Base-by-base conservation (phyloP, 768 basidiomycete genomes). In the Agrocybe chaxingu region DNA sequence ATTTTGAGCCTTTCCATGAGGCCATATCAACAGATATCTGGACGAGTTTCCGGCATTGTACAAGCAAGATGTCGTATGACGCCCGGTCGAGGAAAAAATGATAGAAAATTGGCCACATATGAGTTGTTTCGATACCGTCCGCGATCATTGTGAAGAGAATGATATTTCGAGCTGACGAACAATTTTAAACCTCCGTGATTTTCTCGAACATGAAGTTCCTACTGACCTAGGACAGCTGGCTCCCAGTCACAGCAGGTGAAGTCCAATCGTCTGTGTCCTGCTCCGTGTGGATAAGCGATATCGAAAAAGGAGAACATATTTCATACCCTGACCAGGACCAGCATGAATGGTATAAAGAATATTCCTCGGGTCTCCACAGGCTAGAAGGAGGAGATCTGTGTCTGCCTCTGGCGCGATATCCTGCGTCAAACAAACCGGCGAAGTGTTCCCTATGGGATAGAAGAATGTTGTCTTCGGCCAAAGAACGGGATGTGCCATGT, bases 371-470 rank as follows among this genome's bases (percentile, higher is more conserved):
- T 79, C 78, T 19, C 78, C 77, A 50, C 76, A 80, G 1, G 71
- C 78, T 11, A 78, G 61, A 43, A 75, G 63, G 2, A 81, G 55
- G 29, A 79, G 60, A 19, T 67, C 55, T 9, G 73, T 77, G 36
- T 65, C 51, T 45, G 71, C 64, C 50, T 75, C 75, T 2, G 66
- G 70, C 47, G 74, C 61, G 9, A 79, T 59, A 52, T 70, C 66
- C 31, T 68, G 61, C 5, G 73, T 75, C 3, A 80, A 57, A 42
- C 58, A 70, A 2, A 77, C 63, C 3, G 79, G 72, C 11, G 76
- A 60, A 1, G 78, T 77, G 52, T 80, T 81, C 29, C 79, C 80
- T 32, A 78, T 60, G 5, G 78, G 67, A 57, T 80, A 81, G 62
- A 77, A 78, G 51, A 69, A 78, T 8, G 62, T 62, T 51, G 61